Evolutionary conservation across 345 rosid species (phyloP), one percentile per base, ranked within the genome.

Genomic region (Dovyalis caffra): DNA sequence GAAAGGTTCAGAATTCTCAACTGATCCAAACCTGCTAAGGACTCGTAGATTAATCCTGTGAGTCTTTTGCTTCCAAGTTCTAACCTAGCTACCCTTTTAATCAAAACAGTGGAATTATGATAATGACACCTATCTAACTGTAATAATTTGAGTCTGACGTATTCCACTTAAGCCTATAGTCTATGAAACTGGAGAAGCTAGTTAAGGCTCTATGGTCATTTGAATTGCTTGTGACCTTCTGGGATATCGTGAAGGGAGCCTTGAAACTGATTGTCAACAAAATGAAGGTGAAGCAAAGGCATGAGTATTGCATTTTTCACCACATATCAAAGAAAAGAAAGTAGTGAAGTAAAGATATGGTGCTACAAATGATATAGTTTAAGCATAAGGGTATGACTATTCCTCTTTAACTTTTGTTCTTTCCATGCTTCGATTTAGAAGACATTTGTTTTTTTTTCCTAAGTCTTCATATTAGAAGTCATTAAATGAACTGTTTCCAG

Each of bases 1-100:
- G 85, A 84, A 11, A 81, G 75, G 73, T 84, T 84, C 40, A 84
- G 67, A 31, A 71, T 62, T 71, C 38, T 76, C 25, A 84, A 34
- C 69, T 78, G 77, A 47, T 78, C 70, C 69, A 81, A 60, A 31
- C 73, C 76, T 0, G 76, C 76, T 76, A 75, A 15, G 32, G 77
- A 53, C 58, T 78, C 80, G 51, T 72, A 78, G 20, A 76, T 26
- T 7, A 7, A 67, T 76, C 82, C 74, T 10, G 56, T 0, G 26
- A 84, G 81, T 65, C 56, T 78, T 51, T 61, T 77, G 28, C 45
- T 60, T 9, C 66, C 69, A 26, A 83, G 81, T 5, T 84, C 79
- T 45, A 78, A 37, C 26, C 69, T 65, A 28, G 69, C 73, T 12
- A 81, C 86, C 65, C 86, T 81, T 70, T 4, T 34, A 20, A 57